Evolutionary conservation across 108 stramenopile genomes (phyloP).

Genomic region (Halocafeteria seosinensis): DNA sequence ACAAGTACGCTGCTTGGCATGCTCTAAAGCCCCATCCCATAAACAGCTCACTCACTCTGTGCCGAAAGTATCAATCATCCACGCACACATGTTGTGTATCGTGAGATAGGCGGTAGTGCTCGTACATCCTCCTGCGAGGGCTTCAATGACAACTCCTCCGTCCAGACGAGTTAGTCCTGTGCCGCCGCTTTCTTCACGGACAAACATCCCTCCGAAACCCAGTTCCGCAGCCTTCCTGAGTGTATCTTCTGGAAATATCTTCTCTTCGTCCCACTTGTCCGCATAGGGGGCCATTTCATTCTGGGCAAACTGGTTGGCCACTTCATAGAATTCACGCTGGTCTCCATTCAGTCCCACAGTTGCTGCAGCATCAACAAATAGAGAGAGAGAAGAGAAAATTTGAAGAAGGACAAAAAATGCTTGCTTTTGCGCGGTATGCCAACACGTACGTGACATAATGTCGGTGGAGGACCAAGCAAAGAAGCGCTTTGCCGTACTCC

Average conservation of each 20-base stretch:
- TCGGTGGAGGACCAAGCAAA: no score
- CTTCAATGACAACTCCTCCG: slow-evolving; percentile 18
- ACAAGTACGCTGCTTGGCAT: not conserved
- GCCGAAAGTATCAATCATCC: slow-evolving; percentile 26
- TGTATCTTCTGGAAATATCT: slow-evolving; percentile 19
- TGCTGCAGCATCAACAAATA: not conserved
- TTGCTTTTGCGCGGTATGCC: no score
- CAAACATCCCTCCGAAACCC: slow-evolving; percentile 21
- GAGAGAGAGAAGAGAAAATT: not conserved
- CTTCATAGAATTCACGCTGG: slow-evolving; percentile 5
- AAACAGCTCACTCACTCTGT: slow-evolving; percentile 11
- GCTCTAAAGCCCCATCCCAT: no score
- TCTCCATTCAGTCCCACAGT: slow-evolving; percentile 16
- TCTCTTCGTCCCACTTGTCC: slow-evolving; percentile 22
- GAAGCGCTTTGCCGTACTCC: no score
- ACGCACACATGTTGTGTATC: slow-evolving; percentile 33
- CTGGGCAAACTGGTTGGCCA: slow-evolving; percentile 14
- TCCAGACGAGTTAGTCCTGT: slow-evolving; percentile 17
- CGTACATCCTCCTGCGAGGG: slow-evolving; percentile 19
- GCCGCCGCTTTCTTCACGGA: slow-evolving; percentile 16
- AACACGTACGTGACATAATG: no score
- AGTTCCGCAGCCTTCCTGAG: slow-evolving; percentile 18
- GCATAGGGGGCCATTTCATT: slow-evolving; percentile 17
- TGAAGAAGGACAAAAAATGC: no score
- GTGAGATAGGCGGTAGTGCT: slow-evolving; percentile 27